Percentiles rank a stretch among this genome's conserved stretches.
These are phyloP conservation scores for Salix purpurea DNA, from an alignment of 345 rosid genomes.

Conservation along the genomic window DNA sequence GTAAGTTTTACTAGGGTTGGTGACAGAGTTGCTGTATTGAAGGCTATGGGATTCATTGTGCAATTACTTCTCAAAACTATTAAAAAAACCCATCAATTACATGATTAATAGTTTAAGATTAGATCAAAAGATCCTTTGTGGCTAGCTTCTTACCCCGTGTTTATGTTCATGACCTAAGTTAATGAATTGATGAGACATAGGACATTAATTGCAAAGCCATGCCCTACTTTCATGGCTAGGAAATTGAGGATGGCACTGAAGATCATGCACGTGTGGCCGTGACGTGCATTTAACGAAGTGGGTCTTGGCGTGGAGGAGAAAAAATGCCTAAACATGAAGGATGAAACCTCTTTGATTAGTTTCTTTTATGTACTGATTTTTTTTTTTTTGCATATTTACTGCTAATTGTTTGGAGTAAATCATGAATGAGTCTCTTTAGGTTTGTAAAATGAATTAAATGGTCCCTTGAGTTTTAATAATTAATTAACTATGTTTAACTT, in stretches of 20 bases:
- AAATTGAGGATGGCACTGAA: background rate
- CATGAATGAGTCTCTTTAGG: no score
- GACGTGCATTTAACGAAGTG: background rate
- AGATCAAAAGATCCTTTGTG: background rate
- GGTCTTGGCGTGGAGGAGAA: background rate
- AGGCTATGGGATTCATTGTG: background rate
- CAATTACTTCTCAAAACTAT: background rate
- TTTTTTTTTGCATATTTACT: no score
- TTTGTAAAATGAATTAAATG: no score
- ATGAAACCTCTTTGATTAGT: no score
- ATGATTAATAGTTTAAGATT: background rate
- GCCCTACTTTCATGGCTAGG: background rate
- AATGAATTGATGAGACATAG: background rate
- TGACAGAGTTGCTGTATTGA: no score
- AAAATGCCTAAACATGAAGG: no score
- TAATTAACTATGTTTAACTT: no score
- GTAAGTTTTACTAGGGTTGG: no score
- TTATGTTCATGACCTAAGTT: background rate
- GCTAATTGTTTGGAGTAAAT: no score
- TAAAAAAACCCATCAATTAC: background rate
- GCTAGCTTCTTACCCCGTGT: no score
- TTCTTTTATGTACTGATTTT: no score
- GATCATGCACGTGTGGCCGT: background rate
- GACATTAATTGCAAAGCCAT: background rate
- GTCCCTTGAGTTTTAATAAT: no score